These are phyloP conservation scores for Chalciporus piperatus DNA, from an alignment of 768 basidiomycete species.

Conservation along the genomic window DNA sequence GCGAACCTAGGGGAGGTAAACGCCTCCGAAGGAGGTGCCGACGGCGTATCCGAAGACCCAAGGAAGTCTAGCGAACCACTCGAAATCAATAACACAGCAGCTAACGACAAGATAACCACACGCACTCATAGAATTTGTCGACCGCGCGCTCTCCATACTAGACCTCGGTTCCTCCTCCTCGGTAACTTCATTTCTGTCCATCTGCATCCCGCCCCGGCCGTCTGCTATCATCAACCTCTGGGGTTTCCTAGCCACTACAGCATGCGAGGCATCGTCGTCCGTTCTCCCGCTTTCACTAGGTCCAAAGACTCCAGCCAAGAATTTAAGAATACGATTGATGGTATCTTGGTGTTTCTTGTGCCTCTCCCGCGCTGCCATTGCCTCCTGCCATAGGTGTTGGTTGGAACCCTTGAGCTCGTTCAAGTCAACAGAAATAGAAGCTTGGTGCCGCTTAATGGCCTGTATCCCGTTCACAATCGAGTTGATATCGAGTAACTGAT, in stretches of 20 bases:
- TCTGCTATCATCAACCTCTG: conserved; percentile 71
- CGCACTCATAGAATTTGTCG: conserved; percentile 13
- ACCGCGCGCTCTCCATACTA: conserved; percentile 27
- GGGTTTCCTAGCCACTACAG: conserved; percentile 48
- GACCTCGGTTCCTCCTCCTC: conserved; percentile 43
- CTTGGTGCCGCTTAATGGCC: conserved; percentile 89
- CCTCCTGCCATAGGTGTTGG: conserved; percentile 90
- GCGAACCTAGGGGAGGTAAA: conserved; percentile 24
- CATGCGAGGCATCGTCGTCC: conserved; percentile 34
- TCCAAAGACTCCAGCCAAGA: conserved; percentile 90
- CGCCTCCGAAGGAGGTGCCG: conserved; percentile 35
- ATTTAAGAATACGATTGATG: conserved; percentile 92
- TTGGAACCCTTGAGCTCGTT: conserved; percentile 87
- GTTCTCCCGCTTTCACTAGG: conserved; percentile 39
- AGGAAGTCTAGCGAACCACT: conserved; percentile 35
- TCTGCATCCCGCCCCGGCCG: conserved; percentile 36
- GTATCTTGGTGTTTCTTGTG: conserved; percentile 95
- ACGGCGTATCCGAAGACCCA: conserved; percentile 48
- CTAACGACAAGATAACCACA: background rate
- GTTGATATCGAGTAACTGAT: conserved; percentile 70
- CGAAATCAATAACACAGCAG: background rate
- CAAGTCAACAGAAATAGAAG: conserved; percentile 85
- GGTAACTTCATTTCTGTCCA: conserved; percentile 35
- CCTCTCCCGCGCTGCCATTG: conserved; percentile 68
- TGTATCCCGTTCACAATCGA: conserved; percentile 79